Percentiles rank a stretch among this genome's conserved stretches.
phyloP scores from a whole-genome alignment of 495 filamentous ascomycete genomes.

The Baudoinia panamericana region DNA sequence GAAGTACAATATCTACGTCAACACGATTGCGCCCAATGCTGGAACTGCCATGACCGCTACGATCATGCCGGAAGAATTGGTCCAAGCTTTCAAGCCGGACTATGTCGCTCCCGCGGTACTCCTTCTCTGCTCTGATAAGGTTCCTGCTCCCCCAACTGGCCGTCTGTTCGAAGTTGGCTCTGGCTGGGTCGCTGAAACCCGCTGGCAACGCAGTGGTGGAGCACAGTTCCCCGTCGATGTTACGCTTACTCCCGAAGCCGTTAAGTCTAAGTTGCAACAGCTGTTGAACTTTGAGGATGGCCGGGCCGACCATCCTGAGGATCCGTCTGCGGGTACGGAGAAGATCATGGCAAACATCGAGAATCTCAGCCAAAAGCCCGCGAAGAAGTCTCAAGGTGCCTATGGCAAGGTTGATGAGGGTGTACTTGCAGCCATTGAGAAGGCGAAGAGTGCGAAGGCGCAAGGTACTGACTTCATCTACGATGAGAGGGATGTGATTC shows the following conservation, averaged over 20 bases:
- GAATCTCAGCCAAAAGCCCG: constrained; percentile 41
- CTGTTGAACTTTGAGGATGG: constrained; percentile 83
- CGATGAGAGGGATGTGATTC: constrained; percentile 73
- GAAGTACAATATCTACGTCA: constrained; percentile 98
- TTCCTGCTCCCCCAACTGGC: constrained; percentile 71
- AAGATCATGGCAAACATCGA: constrained; percentile 87
- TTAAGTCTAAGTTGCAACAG: constrained; percentile 60
- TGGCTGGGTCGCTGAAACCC: constrained; percentile 81
- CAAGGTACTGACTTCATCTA: constrained; percentile 71
- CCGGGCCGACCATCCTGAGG: constrained; percentile 78
- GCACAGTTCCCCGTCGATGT: constrained; percentile 87
- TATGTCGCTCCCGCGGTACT: constrained; percentile 92
- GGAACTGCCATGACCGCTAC: constrained; percentile 92
- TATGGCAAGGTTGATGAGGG: constrained; percentile 10
- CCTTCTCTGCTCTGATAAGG: constrained; percentile 75
- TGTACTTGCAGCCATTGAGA: constrained; percentile 55
- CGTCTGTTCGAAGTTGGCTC: constrained; percentile 92
- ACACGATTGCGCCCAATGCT: constrained; percentile 96
- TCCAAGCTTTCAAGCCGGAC: constrained; percentile 98
- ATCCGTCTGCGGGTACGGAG: constrained; percentile 58
- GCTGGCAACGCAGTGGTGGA: constrained; percentile 90
- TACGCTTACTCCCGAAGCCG: constrained; percentile 73
- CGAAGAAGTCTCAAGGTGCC: constrained; percentile 17
- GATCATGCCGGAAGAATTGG: constrained; percentile 93
- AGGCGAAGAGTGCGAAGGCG: constrained; percentile 56